These are phyloP conservation scores for Thinopyrum obtusiflorum DNA, from an alignment of 202 grass and related monocot genomes.

Conservation along the genomic window DNA sequence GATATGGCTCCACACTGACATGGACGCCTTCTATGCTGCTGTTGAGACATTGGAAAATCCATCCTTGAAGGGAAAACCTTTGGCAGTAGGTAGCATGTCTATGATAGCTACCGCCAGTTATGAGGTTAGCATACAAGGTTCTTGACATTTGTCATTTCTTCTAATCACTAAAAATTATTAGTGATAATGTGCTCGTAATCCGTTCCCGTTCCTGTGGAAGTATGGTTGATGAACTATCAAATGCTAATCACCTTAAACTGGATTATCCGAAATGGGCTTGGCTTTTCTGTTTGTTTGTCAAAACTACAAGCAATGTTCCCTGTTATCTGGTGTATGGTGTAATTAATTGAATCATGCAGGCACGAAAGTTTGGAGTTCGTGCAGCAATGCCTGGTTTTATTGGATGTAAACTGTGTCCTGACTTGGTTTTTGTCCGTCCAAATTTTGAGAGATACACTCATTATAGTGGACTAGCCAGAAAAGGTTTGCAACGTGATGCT, in stretches of 20 bases:
- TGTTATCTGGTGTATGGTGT: conserved; percentile 17
- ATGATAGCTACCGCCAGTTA: conserved; percentile 99
- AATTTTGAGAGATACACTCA: conserved; percentile 91
- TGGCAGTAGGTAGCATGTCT: conserved; percentile 89
- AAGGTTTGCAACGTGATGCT: conserved; percentile 51
- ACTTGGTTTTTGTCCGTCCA: conserved; percentile 82
- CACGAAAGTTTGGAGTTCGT: conserved; percentile 85
- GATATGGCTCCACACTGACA: conserved; percentile 90
- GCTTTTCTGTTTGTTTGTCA: background rate
- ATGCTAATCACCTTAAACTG: background rate
- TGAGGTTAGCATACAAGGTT: conserved; percentile 53
- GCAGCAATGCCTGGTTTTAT: conserved; percentile 99
- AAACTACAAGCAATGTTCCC: background rate
- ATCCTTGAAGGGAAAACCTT: conserved; percentile 78
- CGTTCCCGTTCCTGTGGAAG: background rate
- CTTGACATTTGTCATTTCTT: background rate
- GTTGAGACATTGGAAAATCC: conserved; percentile 86
- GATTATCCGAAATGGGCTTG: background rate
- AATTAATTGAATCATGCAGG: conserved; percentile 57
- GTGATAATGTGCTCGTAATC: background rate
- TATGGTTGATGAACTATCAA: background rate
- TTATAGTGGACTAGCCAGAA: conserved; percentile 88
- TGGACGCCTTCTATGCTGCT: conserved; percentile 96
- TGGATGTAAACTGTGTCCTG: conserved; percentile 80
- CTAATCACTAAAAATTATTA: background rate